These are phyloP conservation scores for Solanum stenotomum DNA, from an alignment of 257 asterid species.

Conservation along the genomic window DNA sequence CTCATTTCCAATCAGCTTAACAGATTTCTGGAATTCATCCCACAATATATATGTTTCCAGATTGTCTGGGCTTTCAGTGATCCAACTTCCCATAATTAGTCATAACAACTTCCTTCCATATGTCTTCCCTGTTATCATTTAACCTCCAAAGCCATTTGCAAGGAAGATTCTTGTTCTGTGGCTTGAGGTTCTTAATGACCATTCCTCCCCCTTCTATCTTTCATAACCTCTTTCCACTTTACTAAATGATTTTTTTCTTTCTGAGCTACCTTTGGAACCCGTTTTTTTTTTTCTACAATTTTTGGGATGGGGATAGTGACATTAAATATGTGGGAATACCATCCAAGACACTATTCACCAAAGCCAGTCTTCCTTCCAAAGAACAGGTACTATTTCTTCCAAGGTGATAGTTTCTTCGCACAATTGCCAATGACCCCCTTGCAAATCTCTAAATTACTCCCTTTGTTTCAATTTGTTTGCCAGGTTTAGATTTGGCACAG, in stretches of 20 bases:
- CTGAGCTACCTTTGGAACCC: neutral
- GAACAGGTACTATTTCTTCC: neutral
- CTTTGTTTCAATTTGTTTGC: neutral
- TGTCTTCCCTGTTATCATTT: neutral
- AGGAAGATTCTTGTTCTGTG: neutral
- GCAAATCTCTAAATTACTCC: neutral
- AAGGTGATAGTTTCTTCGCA: neutral
- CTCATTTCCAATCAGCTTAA: neutral
- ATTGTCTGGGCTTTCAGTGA: neutral
- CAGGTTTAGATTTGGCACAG: neutral
- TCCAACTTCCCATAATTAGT: neutral
- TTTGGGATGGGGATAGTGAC: neutral
- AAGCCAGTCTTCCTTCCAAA: neutral
- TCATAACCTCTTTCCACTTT: neutral
- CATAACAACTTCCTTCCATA: neutral
- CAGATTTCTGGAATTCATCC: neutral
- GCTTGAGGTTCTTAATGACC: neutral
- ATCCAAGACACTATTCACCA: neutral
- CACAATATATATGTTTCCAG: neutral
- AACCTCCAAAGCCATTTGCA: neutral
- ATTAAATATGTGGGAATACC: neutral
- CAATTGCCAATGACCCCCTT: neutral
- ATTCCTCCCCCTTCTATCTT: neutral
- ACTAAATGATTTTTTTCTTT: neutral
- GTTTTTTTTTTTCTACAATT: neutral